Conservation (phyloP, 345 rosid genomes). For the Salix viminalis region DNA sequence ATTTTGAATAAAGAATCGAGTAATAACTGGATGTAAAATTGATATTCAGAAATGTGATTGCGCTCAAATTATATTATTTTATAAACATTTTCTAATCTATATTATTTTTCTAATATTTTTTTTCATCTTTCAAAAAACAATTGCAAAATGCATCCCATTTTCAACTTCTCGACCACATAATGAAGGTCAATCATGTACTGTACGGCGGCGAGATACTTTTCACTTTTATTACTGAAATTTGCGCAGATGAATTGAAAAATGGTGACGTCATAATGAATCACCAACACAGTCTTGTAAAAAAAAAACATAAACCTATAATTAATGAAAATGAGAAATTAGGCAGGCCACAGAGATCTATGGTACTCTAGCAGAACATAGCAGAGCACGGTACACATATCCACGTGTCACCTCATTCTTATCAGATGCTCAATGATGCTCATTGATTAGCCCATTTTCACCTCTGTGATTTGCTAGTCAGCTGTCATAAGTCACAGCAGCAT, state of each 20-base stretch:
- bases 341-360: neutral
- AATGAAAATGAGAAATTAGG: neutral
- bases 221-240: neutral
- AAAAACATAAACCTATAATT: neutral
- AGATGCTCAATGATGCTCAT: neutral
- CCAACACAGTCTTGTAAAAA: neutral
- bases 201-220: neutral
- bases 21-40: too few relatives aligned
- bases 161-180: too few relatives aligned
- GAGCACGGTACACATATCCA: neutral
- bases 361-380: too few relatives aligned
- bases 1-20: too few relatives aligned
- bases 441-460: neutral
- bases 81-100: too few relatives aligned
- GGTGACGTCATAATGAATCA: neutral
- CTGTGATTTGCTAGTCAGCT: neutral
- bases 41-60: too few relatives aligned
- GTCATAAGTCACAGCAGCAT: neutral
- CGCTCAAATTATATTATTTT: too few relatives aligned
- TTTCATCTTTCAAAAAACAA: too few relatives aligned
- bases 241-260: neutral
- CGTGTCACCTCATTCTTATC: neutral
- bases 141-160: too few relatives aligned
- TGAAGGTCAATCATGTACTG: neutral
- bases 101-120: too few relatives aligned